These are phyloP conservation scores for Aspergillus ruber DNA, from an alignment of 2,329 filamentous ascomycete species.

Conservation along the genomic window DNA sequence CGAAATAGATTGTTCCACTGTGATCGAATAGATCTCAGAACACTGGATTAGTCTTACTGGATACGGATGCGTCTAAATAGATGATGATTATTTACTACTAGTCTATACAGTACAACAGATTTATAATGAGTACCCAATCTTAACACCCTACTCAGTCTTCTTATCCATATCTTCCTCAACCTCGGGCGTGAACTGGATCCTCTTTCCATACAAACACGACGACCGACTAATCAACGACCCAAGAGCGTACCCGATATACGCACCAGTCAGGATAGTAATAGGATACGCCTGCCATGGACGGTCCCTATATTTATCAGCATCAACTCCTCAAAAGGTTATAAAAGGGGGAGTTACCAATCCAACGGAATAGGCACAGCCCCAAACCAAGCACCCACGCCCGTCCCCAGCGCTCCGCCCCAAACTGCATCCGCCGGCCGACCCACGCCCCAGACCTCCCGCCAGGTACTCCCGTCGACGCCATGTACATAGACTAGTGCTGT, in stretches of 20 bases:
- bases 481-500: constrained; percentile 81
- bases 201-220: constrained; percentile 29
- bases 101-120: neutral
- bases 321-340: neutral
- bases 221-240: constrained; percentile 42
- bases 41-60: no score
- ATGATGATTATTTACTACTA: neutral
- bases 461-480: constrained; percentile 65
- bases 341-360: constrained; percentile 59
- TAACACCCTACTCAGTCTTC: neutral
- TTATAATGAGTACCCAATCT: neutral
- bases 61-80: neutral
- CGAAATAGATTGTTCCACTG: no score
- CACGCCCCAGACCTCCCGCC: constrained; percentile 63
- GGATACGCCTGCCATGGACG: constrained; percentile 99
- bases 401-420: constrained; percentile 75
- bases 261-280: constrained; percentile 77
- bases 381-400: constrained; percentile 76
- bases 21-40: no score
- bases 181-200: constrained; percentile 25
- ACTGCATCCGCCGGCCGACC: constrained; percentile 73
- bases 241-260: constrained; percentile 69
- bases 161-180: constrained; percentile 8
- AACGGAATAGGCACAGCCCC: constrained; percentile 92
- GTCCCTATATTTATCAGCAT: constrained; percentile 48